Evolutionary conservation across 2,329 filamentous ascomycete species (phyloP), one percentile per base, ranked within the genome.

Genomic region (Epichloe amarillans): DNA sequence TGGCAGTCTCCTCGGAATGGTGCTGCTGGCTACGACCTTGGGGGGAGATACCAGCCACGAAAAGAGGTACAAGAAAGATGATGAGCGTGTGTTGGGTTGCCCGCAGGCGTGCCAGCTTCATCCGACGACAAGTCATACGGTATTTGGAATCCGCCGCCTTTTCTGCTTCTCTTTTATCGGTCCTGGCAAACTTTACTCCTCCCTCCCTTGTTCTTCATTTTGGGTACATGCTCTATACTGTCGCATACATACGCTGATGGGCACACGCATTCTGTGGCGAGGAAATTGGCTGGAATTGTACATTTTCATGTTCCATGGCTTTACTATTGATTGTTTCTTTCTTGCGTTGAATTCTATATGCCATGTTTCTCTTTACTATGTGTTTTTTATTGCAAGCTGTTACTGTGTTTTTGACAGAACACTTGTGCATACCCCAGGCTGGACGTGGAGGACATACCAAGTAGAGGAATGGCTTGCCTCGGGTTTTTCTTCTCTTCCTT

Each of bases 391-490:
- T 11, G 21, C 37, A 30, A 49, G 14, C 47, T 19, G 40, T 23
- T 11, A 6, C 12, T 42, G 3, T 4, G 40, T 26, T 10, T 49
- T 42, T 43, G 26, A 39, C 38, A 49, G 39, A 23, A 21, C 36
- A 42, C 49, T 56, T 51, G 53, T 50, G 46, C 53, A 43, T 53
- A 47, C 37, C 50, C 43, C 49, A 49, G 50, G 53, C 38, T 49
- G 54, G 54, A 52, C 54, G 53, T 50, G 56, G 54, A 57, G 56
- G 56, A 58, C 50, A 58, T 58, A 57, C 55, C 56, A 57, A 33
- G 41, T 36, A 38, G 14, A n/a, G 17, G 40, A 14, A 17, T n/a
- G n/a, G 26, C 37, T 44, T 11, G 30, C 30, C 30, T 30, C 30
- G 1, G 26, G 4, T 30, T 11, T 30, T 1, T 10, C 1, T 4